These are phyloP conservation scores for Wickerhamomyces ciferrii DNA, from an alignment of 805 yeast species.

Conservation along the genomic window DNA sequence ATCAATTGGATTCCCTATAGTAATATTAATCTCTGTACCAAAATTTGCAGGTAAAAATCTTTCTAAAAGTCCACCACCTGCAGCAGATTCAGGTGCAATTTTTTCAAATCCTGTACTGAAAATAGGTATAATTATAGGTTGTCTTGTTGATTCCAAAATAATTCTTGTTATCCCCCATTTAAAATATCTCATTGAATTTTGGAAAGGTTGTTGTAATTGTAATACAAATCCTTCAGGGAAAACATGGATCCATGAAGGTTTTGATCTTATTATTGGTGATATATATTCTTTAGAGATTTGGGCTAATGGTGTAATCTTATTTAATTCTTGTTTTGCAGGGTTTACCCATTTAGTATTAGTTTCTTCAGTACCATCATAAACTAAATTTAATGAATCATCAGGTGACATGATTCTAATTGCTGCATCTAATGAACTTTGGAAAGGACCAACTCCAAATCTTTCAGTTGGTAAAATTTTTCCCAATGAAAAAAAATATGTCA, in stretches of 20 bases:
- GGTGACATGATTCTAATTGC: constrained; percentile 76
- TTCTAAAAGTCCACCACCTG: constrained; percentile 43
- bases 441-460: constrained; percentile 90
- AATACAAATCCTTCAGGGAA: constrained; percentile 95
- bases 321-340: neutral
- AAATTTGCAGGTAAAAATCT: constrained; percentile 57
- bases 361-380: constrained; percentile 26
- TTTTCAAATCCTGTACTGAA: constrained; percentile 83
- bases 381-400: constrained; percentile 51
- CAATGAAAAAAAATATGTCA: constrained; percentile 64
- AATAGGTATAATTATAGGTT: constrained; percentile 86
- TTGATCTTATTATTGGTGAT: constrained; percentile 54
- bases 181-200: constrained; percentile 88
- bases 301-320: constrained; percentile 2
- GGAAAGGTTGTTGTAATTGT: constrained; percentile 73
- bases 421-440: constrained; percentile 87
- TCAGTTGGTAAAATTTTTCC: constrained; percentile 88
- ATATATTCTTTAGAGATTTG: constrained; percentile 25
- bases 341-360: constrained; percentile 12
- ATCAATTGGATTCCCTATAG: constrained; percentile 67
- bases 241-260: constrained; percentile 87
- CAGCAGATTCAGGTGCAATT: constrained; percentile 70
- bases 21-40: constrained; percentile 63
- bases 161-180: constrained; percentile 92
- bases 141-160: constrained; percentile 72